Percentiles rank a stretch among this genome's conserved stretches.
These are phyloP conservation scores for Boeremia lycopersici DNA, from an alignment of 2,329 filamentous ascomycete species.

Conservation along the genomic window DNA sequence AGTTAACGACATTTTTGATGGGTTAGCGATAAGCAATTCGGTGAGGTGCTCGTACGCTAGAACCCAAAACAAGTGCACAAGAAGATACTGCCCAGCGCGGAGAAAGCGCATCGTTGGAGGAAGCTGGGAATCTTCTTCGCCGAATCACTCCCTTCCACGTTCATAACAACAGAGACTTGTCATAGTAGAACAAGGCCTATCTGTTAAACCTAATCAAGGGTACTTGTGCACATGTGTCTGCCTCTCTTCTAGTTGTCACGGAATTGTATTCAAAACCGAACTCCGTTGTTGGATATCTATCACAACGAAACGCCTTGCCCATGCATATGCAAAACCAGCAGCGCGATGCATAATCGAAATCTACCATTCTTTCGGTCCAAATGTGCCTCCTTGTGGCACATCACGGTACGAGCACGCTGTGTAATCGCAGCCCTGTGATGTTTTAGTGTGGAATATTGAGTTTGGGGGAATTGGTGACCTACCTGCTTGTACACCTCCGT, in stretches of 20 bases:
- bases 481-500: slow-evolving; percentile 80
- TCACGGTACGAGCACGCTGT: slow-evolving; percentile 73
- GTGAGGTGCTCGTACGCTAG: too few species aligned
- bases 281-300: slow-evolving; percentile 6
- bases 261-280: not conserved
- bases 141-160: too few species aligned
- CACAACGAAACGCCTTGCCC: slow-evolving; percentile 1
- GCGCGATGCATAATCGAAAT: slow-evolving; percentile 9
- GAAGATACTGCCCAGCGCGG: too few species aligned
- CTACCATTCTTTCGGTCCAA: slow-evolving; percentile 44
- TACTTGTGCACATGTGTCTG: too few species aligned
- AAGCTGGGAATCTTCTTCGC: too few species aligned
- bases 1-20: too few species aligned
- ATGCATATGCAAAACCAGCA: slow-evolving; percentile 9
- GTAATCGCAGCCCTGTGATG: slow-evolving; percentile 75
- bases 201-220: too few species aligned
- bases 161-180: too few species aligned
- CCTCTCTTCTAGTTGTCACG: not conserved
- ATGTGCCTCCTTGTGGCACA: slow-evolving; percentile 52
- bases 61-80: too few species aligned
- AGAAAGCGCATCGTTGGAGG: too few species aligned
- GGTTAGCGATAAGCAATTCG: too few species aligned
- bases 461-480: slow-evolving; percentile 13
- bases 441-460: not conserved
- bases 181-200: too few species aligned